These are phyloP conservation scores for Didymella lethalis DNA, from an alignment of 2,329 filamentous ascomycete species.

Conservation along the genomic window DNA sequence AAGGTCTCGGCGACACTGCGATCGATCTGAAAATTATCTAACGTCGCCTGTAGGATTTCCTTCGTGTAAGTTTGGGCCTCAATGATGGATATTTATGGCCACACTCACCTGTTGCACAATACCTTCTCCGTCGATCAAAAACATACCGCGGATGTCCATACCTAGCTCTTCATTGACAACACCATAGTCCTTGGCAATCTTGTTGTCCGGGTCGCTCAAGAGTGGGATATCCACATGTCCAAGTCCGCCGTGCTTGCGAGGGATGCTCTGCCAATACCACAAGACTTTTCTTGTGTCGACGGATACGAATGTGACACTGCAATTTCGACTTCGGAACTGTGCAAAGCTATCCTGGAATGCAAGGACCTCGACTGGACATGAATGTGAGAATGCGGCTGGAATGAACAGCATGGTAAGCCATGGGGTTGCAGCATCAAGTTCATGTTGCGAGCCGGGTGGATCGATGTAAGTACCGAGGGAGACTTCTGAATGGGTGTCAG, in stretches of 20 bases:
- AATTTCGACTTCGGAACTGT: not conserved
- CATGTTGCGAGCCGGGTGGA: not conserved
- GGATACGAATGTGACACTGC: not conserved
- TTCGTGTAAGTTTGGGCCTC: not conserved
- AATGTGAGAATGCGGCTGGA: not conserved
- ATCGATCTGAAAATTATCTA: not conserved
- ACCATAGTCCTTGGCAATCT: not conserved
- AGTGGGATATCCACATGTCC: not conserved
- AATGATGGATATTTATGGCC: not conserved
- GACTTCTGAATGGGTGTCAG: not conserved
- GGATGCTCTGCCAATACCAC: not conserved
- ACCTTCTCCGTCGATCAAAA: not conserved
- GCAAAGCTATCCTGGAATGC: not conserved
- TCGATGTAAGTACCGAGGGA: not conserved
- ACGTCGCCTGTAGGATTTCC: not conserved
- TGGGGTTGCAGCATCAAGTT: too few relatives aligned
- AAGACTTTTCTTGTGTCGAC: not conserved
- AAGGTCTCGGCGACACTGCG: not conserved
- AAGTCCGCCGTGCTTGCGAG: not conserved
- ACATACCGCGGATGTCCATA: not conserved
- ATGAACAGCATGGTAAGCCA: not conserved
- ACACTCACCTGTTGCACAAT: slow-evolving; percentile 1
- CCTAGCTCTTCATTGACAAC: not conserved
- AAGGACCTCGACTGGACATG: not conserved
- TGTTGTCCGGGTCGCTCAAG: not conserved